A percentile compares a stretch with the other conserved stretches of the same genome.
phyloP scores from a whole-genome alignment of 306 rosid genomes.

The Cicer pinnatifidum region DNA sequence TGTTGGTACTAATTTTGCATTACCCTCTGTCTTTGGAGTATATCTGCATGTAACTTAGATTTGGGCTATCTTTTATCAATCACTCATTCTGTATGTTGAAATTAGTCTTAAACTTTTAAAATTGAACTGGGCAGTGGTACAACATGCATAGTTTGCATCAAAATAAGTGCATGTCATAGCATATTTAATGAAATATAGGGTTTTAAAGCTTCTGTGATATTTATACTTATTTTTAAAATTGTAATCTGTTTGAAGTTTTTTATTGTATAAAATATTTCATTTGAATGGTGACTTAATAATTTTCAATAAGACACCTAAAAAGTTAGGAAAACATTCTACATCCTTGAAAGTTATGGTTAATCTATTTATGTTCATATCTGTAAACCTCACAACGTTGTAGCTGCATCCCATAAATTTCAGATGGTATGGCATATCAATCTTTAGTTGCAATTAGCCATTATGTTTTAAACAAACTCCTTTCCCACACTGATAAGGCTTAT shows the following conservation, averaged over 20 bases:
- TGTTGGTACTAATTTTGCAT: constrained; percentile 23
- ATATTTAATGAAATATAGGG: constrained; percentile 1
- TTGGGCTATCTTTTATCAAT: constrained; percentile 30
- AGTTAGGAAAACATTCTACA: neutral
- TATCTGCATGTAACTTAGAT: constrained; percentile 27
- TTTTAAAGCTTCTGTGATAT: constrained; percentile 24
- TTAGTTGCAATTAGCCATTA: constrained; percentile 28
- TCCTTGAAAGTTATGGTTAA: constrained; percentile 3
- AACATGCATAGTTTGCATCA: constrained; percentile 11
- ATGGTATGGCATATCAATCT: constrained; percentile 23
- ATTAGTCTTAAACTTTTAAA: constrained; percentile 34
- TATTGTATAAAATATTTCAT: constrained; percentile 17
- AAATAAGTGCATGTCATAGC: constrained; percentile 30
- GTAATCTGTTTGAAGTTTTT: neutral
- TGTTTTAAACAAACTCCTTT: constrained; percentile 11
- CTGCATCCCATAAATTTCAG: constrained; percentile 15
- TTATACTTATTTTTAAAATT: constrained; percentile 4
- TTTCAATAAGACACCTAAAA: neutral
- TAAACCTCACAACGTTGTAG: neutral
- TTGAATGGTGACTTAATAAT: constrained; percentile 26
- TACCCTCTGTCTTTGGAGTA: constrained; percentile 36
- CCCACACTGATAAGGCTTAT: constrained; percentile 2
- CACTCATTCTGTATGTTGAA: constrained; percentile 20
- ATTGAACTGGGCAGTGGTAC: constrained; percentile 29
- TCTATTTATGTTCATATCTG: constrained; percentile 27